A percentile compares a stretch with the other conserved stretches of the same genome.
phyloP scores from a whole-genome alignment of 257 asterid genomes.

The Petunia secreta region DNA sequence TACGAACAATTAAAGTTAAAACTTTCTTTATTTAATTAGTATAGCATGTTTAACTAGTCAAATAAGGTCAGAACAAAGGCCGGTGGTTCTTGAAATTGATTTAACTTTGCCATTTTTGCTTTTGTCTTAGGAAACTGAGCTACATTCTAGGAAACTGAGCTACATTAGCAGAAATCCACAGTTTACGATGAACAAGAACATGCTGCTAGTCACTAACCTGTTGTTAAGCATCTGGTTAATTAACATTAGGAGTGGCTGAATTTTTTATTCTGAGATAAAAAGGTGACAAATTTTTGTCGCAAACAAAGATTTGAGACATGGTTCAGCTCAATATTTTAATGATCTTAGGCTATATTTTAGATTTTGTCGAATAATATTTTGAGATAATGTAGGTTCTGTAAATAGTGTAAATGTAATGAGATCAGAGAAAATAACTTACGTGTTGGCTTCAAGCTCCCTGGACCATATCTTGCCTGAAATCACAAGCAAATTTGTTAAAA shows the following conservation, averaged over 20 bases:
- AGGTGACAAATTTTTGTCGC: background rate
- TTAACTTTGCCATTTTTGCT: background rate
- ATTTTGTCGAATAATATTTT: background rate
- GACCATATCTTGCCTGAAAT: slow-evolving; percentile 37
- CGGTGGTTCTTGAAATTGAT: slow-evolving; percentile 12
- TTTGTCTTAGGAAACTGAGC: background rate
- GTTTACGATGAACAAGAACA: background rate
- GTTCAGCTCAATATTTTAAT: background rate
- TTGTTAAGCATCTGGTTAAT: background rate
- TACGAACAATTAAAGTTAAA: no score
- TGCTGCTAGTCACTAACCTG: background rate
- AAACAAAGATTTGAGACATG: slow-evolving; percentile 16
- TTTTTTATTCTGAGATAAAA: background rate
- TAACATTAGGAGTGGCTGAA: background rate
- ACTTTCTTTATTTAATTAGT: no score
- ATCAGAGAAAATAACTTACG: slow-evolving; percentile 26
- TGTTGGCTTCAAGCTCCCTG: slow-evolving; percentile 31
- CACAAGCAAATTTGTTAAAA: background rate
- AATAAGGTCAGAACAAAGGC: background rate
- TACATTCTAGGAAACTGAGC: background rate
- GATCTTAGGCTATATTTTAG: background rate
- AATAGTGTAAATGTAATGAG: background rate
- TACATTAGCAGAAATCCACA: background rate
- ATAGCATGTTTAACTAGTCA: background rate
- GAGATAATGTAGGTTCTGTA: background rate